phyloP scores from a whole-genome alignment of 305 asterid species.

The Vinca major region DNA sequence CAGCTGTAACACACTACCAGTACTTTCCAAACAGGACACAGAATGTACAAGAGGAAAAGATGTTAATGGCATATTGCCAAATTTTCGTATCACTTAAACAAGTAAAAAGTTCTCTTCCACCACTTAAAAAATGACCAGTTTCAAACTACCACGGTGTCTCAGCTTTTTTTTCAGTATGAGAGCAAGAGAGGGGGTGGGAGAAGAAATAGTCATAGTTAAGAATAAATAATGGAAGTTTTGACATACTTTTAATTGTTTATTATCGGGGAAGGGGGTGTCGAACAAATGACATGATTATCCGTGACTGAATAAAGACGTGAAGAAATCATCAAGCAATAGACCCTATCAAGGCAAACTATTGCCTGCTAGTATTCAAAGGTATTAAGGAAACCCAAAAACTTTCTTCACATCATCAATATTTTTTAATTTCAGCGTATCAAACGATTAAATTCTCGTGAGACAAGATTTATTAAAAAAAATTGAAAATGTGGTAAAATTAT shows the following conservation, averaged over 20 bases:
- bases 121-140: neutral
- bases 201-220: neutral
- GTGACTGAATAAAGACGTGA: neutral
- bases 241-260: neutral
- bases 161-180: neutral
- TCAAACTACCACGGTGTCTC: neutral
- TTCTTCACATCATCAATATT: neutral
- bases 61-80: neutral
- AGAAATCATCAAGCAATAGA: neutral
- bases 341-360: neutral
- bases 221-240: neutral
- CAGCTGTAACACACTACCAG: neutral
- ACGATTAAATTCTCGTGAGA: neutral
- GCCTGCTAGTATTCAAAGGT: neutral
- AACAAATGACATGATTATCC: neutral
- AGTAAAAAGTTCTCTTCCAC: neutral
- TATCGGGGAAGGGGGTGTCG: too few species aligned
- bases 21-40: neutral
- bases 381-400: neutral
- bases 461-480: neutral
- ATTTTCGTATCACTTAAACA: neutral
- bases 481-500: neutral
- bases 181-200: neutral
- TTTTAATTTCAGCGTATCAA: slow-evolving; percentile 2
- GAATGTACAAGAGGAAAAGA: neutral